Evolutionary conservation across 345 rosid genomes (phyloP).

Genomic region (Mangifera indica): DNA sequence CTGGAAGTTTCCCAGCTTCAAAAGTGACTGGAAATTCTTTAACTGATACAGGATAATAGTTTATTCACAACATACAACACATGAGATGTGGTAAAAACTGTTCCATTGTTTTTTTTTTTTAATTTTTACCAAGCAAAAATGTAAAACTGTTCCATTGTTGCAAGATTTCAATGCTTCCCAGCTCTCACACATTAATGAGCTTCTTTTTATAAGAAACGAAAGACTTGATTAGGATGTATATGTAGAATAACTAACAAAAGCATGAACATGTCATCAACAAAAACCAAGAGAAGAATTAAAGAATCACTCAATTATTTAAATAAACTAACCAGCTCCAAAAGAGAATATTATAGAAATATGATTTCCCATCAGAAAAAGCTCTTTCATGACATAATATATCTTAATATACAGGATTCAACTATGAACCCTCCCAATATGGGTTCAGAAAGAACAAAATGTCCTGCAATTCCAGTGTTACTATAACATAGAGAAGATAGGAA

Average conservation of each 20-base stretch:
- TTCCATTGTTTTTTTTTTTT: too few relatives aligned
- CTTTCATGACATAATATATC: background rate
- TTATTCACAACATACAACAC: background rate
- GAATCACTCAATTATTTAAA: background rate
- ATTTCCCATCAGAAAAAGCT: too few relatives aligned
- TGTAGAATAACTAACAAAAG: background rate
- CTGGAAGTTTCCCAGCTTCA: background rate
- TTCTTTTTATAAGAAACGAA: too few relatives aligned
- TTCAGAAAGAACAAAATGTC: background rate
- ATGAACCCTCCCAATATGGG: background rate
- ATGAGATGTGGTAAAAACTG: background rate
- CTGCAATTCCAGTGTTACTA: background rate
- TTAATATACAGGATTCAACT: too few relatives aligned
- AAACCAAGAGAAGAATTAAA: background rate
- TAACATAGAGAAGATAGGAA: background rate
- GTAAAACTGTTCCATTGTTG: too few relatives aligned
- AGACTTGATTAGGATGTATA: background rate
- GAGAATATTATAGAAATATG: too few relatives aligned
- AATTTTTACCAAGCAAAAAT: too few relatives aligned
- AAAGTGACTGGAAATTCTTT: background rate
- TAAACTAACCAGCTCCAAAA: too few relatives aligned
- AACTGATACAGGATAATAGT: background rate
- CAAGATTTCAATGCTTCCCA: background rate
- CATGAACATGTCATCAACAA: background rate
- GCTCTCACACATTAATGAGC: slow-evolving; percentile 2